phyloP scores from a whole-genome alignment of 2,329 filamentous ascomycete species.

The Cercospora zeae-maydis region DNA sequence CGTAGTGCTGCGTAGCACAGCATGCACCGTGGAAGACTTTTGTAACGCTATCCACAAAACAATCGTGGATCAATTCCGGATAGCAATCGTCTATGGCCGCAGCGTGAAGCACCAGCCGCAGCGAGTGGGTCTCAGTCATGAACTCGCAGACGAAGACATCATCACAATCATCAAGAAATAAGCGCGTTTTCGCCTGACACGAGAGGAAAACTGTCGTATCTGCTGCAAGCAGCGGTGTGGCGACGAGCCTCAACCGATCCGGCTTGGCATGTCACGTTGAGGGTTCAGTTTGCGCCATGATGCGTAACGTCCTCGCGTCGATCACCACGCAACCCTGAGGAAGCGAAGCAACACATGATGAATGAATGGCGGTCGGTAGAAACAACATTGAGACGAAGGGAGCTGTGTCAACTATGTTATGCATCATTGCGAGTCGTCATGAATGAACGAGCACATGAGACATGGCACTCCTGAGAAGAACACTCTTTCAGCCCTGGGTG shows the following conservation, averaged over 20 bases:
- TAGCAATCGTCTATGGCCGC: constrained; percentile 92
- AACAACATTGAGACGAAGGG: not conserved
- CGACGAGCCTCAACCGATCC: constrained; percentile 5
- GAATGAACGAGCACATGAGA: not conserved
- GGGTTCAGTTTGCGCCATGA: not conserved
- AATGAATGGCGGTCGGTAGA: not conserved
- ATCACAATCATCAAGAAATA: constrained; percentile 44
- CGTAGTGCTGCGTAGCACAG: constrained; percentile 78
- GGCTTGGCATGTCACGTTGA: constrained; percentile 6
- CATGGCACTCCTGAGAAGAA: not conserved
- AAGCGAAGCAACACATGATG: not conserved
- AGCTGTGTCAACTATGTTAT: not conserved
- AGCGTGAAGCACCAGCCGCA: constrained; percentile 99
- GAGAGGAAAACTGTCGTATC: not conserved
- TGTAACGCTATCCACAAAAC: constrained; percentile 96
- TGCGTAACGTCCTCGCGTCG: not conserved
- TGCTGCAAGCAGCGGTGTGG: constrained; percentile 2
- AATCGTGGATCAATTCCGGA: constrained; percentile 93
- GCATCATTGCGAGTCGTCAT: not conserved
- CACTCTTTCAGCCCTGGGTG: not conserved
- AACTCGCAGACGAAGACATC: constrained; percentile 95
- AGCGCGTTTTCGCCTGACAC: not conserved
- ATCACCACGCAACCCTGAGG: not conserved
- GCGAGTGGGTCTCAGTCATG: constrained; percentile 83
- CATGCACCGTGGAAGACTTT: constrained; percentile 93